A percentile compares a stretch with the other conserved stretches of the same genome.
These are phyloP conservation scores for Tylopilus sp. DNA, from an alignment of 1,284 basidiomycete genomes.

Conservation along the genomic window DNA sequence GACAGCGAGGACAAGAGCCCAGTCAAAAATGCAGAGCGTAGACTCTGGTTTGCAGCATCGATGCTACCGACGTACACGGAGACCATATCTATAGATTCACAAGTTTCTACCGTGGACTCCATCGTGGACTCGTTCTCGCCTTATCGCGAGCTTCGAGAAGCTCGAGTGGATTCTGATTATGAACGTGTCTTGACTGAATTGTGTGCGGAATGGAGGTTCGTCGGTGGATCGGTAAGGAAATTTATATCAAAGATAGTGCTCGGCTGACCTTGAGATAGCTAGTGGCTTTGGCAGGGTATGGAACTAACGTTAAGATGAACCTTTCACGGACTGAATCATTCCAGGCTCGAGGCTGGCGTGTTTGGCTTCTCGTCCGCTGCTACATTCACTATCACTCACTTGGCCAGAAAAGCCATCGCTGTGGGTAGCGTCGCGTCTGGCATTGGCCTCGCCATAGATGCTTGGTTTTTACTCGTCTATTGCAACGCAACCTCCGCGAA, in stretches of 20 bases:
- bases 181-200: slow-evolving; percentile 39
- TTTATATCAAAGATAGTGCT: background rate
- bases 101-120: slow-evolving; percentile 39
- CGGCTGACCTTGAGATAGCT: slow-evolving; percentile 36
- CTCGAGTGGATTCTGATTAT: slow-evolving; percentile 48
- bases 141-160: slow-evolving; percentile 51
- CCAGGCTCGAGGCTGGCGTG: slow-evolving; percentile 52
- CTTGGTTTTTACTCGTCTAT: slow-evolving; percentile 64
- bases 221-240: slow-evolving; percentile 41
- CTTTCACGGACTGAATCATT: slow-evolving; percentile 1
- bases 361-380: slow-evolving; percentile 58
- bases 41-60: slow-evolving; percentile 27
- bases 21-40: background rate
- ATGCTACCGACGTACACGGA: slow-evolving; percentile 43
- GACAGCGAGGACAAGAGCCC: slow-evolving; percentile 10
- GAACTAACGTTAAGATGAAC: background rate
- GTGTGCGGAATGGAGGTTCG: slow-evolving; percentile 52
- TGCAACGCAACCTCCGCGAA: slow-evolving; percentile 47
- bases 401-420: slow-evolving; percentile 51
- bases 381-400: slow-evolving; percentile 46
- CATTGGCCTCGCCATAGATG: slow-evolving; percentile 57
- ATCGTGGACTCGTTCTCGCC: slow-evolving; percentile 52
- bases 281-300: slow-evolving; percentile 52
- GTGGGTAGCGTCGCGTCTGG: slow-evolving; percentile 57
- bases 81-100: slow-evolving; percentile 33